Evolutionary conservation across 192 early-diverging fungal genomes (phyloP), one percentile per base, ranked within the genome.

Genomic region (Podila clonocystis): DNA sequence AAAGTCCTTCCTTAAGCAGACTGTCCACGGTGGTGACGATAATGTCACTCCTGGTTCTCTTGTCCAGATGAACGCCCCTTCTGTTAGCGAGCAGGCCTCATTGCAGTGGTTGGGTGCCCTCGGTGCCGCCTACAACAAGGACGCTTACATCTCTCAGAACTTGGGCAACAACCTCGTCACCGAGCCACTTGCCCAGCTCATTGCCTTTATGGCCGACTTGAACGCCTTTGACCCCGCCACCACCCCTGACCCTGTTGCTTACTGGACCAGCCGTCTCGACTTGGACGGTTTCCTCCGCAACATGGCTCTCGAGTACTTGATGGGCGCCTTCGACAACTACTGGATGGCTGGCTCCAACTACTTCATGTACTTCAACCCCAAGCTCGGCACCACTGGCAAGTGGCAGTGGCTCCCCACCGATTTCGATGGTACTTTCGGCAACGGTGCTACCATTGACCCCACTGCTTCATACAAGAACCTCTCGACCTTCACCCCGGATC

Each of bases 221-320:
- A 52, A 71, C 41, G 65, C 33, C 22, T 86, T 75, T 61, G 33
- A 71, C 24, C 67, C 82, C 29, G 41, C 31, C 5, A 36, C 58
- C 12, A 74, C 52, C 11, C n/a, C 75, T 12, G 59, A 75, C 28
- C 73, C 68, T n/a, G 26, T 83, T 24, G 50, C 13, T 0, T 65
- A 73, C 60, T 86, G 82, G 83, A 73, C 48, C 59, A 17, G 31
- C 7, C 61, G 74, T 9, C 11, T 87, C 60, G 86, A 87, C 15
- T 36, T 82, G 19, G 86, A 87, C 30, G 69, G 83, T 50, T 87
- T 82, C 67, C 63, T 87, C 26, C 86, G 86, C 36, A 80, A 79
- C 70, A 87, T 87, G 84, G 86, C 85, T 24, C 61, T 87, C 15
- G 86, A 87, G 69, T 87, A 84, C 65, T 65, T 87, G 11, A 80